Base-by-base conservation (phyloP, 2,329 filamentous ascomycete genomes). In the Cercospora beticola region DNA sequence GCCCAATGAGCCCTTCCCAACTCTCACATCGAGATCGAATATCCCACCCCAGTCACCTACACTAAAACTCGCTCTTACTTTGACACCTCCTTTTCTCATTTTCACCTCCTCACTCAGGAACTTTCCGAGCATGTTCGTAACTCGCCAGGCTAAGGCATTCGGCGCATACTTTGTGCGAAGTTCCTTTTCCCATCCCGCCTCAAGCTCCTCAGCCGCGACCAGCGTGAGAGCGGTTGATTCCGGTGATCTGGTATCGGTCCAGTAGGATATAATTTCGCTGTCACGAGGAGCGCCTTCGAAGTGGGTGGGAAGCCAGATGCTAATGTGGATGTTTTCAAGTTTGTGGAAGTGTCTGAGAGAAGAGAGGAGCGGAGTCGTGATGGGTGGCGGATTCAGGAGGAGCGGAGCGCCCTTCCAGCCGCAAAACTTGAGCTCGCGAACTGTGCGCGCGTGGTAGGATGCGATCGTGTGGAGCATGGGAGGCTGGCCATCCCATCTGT, bases 381-480 rank as follows among this genome's bases (percentile, higher is more conserved):
- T 80, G 0, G 79, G 73, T 0, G 79, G 81, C 7, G 78, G 76
- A 4, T 75, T 57, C 5, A 79, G 80, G 31, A 84, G 77, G 1
- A 82, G 76, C 0, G 82, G 79, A 14, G 79, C 77, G 43, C 82
- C 82, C 61, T 79, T 79, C 73, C 82, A 84, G 36, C 82, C 83
- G 66, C 82, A 84, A 54, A 84, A 80, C 67, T 84, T 84, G 60
- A 84, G 78, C 69, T 83, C 82, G 21, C 77, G 78, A 14, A 83
- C 69, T 1, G 80, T 83, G 8, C 67, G 70, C 5, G 79, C 78
- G 67, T 83, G 81, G 67, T 79, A 78, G 0, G 79, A 74, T 6
- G 81, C 81, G 9, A 84, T 76, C 0, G 78, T 82, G 68, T 82
- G 77, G 0, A 83, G 76, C 62, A 84, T 78, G 0, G 82, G 80